These are phyloP conservation scores for Truncatella angustata DNA, from an alignment of 2,329 filamentous ascomycete genomes.

Conservation along the genomic window DNA sequence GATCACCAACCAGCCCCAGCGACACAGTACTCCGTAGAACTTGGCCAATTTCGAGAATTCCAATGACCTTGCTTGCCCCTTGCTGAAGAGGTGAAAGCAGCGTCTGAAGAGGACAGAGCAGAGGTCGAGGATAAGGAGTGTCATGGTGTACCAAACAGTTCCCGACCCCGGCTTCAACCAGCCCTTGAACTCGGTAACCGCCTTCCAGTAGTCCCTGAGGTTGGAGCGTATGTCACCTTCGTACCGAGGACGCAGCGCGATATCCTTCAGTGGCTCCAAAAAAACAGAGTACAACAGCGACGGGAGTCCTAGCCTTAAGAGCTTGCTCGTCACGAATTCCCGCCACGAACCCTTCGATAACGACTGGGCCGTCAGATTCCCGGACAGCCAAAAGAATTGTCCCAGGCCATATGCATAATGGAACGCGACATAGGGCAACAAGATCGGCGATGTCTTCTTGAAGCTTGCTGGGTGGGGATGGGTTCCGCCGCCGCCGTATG, in stretches of 20 bases:
- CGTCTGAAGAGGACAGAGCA: slow-evolving; percentile 7
- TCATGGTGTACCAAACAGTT: slow-evolving; percentile 6
- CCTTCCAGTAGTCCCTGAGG: slow-evolving; percentile 4
- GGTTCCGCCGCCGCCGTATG: slow-evolving; percentile 7
- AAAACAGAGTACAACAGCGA: slow-evolving; percentile 1
- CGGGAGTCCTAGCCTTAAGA: background rate
- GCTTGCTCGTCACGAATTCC: slow-evolving; percentile 5
- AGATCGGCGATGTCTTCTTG: slow-evolving; percentile 4
- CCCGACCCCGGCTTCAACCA: background rate
- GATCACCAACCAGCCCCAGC: slow-evolving; percentile 10
- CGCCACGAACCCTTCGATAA: background rate
- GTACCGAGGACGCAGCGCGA: background rate
- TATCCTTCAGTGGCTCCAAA: background rate
- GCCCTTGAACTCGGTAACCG: slow-evolving; percentile 8
- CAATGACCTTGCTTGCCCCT: background rate
- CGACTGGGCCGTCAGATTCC: slow-evolving; percentile 3
- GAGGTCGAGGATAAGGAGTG: slow-evolving; percentile 9
- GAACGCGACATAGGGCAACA: background rate
- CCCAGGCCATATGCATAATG: slow-evolving; percentile 4
- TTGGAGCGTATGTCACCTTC: background rate
- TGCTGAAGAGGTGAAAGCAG: background rate
- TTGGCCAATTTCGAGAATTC: slow-evolving; percentile 2
- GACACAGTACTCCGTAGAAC: slow-evolving; percentile 6
- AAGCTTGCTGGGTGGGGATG: slow-evolving; percentile 4
- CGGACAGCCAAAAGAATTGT: slow-evolving; percentile 9